Percentiles rank a stretch among this genome's conserved stretches.
phyloP scores from a whole-genome alignment of 192 early-diverging fungal genomes.

The Ambispora gerdemannii region DNA sequence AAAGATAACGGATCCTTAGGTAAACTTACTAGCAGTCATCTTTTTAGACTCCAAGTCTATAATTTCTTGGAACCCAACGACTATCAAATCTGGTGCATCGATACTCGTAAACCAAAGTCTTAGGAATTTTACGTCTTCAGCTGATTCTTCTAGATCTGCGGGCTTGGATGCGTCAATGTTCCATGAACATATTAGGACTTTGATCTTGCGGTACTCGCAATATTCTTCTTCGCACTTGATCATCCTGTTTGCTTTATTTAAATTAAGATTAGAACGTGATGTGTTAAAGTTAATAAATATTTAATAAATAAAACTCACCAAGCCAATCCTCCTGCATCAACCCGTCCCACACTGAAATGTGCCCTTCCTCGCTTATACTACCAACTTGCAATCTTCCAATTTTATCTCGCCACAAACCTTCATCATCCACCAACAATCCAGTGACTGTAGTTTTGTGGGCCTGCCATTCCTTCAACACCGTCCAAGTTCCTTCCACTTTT shows the following conservation, averaged over 20 bases:
- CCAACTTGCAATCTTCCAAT: conserved; percentile 55
- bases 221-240: conserved; percentile 57
- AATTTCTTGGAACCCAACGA: conserved; percentile 83
- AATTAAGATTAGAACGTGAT: background rate
- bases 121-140: conserved; percentile 49
- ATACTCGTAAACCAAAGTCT: conserved; percentile 47
- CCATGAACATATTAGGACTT: conserved; percentile 84
- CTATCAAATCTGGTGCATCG: conserved; percentile 71
- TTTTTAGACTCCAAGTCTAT: conserved; percentile 82
- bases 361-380: conserved; percentile 59
- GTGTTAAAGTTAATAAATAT: background rate
- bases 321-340: conserved; percentile 64
- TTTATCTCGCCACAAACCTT: conserved; percentile 38
- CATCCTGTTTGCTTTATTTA: conserved; percentile 54
- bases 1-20: too few species aligned
- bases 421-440: conserved; percentile 53
- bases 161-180: conserved; percentile 93
- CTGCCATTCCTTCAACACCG: conserved; percentile 64
- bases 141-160: conserved; percentile 59
- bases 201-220: conserved; percentile 59
- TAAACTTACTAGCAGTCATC: conserved; percentile 65
- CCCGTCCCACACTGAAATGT: conserved; percentile 75
- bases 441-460: conserved; percentile 56
- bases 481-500: conserved; percentile 32
- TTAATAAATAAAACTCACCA: conserved; percentile 42